Conservation (phyloP, 805 yeast genomes). For the Ogataea corticis region DNA sequence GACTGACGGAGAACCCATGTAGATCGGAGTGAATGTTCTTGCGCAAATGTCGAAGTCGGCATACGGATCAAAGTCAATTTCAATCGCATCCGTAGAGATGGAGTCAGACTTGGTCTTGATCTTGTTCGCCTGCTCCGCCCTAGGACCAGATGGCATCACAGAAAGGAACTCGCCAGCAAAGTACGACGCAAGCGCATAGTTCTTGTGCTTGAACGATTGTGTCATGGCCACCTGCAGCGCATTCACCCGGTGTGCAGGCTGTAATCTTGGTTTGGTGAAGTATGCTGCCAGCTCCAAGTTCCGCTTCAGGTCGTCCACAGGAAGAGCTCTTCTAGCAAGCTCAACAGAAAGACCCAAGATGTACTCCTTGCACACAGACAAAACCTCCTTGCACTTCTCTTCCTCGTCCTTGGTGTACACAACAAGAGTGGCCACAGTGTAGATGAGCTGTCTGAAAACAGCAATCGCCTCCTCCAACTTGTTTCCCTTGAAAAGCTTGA, state of each 20-base stretch:
- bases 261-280: constrained; percentile 83
- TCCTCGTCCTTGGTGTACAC: constrained; percentile 78
- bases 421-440: constrained; percentile 68
- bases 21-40: constrained; percentile 83
- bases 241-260: constrained; percentile 78
- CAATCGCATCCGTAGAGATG: constrained; percentile 80
- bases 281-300: constrained; percentile 94
- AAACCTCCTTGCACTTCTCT: constrained; percentile 66
- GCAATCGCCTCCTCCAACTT: constrained; percentile 80
- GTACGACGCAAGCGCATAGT: constrained; percentile 82
- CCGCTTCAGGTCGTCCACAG: constrained; percentile 70
- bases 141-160: constrained; percentile 68
- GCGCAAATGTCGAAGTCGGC: constrained; percentile 92
- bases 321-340: constrained; percentile 79
- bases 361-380: constrained; percentile 81
- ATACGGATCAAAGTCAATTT: constrained; percentile 88
- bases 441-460: constrained; percentile 75
- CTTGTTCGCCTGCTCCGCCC: constrained; percentile 86
- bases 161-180: constrained; percentile 84
- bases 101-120: constrained; percentile 79
- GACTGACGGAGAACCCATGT: constrained; percentile 66
- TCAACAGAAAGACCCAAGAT: constrained; percentile 92
- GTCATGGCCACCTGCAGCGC: constrained; percentile 96
- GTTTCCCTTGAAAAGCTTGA: constrained; percentile 79
- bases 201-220: constrained; percentile 85